Conservation (phyloP, 2,329 filamentous ascomycete genomes). For the Diaporthe sp. region DNA sequence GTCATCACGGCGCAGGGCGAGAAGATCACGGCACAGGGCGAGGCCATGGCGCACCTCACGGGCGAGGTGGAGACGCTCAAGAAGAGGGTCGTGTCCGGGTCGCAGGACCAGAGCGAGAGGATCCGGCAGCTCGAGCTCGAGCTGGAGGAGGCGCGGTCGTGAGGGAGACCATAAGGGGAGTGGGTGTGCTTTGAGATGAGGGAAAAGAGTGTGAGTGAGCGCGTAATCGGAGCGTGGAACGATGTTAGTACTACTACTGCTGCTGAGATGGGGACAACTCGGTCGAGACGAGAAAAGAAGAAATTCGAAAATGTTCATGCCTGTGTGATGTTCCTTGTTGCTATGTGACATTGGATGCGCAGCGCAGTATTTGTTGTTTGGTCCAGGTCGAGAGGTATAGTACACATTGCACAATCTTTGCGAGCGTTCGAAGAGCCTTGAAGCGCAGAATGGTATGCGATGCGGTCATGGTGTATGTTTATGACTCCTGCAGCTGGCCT, state of each 20-base stretch:
- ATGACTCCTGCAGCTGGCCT: neutral
- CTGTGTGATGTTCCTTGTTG: neutral
- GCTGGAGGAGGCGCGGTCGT: slow-evolving; percentile 74
- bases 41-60: slow-evolving; percentile 79
- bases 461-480: neutral
- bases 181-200: neutral
- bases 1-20: slow-evolving; percentile 82
- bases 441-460: neutral
- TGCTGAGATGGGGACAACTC: neutral
- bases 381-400: too few relatives aligned
- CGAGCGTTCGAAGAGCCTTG: neutral
- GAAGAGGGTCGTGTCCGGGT: slow-evolving; percentile 74
- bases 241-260: neutral
- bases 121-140: slow-evolving; percentile 78
- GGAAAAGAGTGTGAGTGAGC: neutral
- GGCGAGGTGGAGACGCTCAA: slow-evolving; percentile 85
- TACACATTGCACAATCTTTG: neutral
- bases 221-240: slow-evolving; percentile 11
- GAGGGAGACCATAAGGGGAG: neutral
- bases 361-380: too few relatives aligned
- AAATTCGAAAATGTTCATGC: slow-evolving; percentile 25
- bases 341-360: neutral
- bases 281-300: slow-evolving; percentile 11
- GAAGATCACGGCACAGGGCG: slow-evolving; percentile 76
- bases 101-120: slow-evolving; percentile 75